phyloP scores from a whole-genome alignment of 495 filamentous ascomycete species.

The Penicillium soppii region DNA sequence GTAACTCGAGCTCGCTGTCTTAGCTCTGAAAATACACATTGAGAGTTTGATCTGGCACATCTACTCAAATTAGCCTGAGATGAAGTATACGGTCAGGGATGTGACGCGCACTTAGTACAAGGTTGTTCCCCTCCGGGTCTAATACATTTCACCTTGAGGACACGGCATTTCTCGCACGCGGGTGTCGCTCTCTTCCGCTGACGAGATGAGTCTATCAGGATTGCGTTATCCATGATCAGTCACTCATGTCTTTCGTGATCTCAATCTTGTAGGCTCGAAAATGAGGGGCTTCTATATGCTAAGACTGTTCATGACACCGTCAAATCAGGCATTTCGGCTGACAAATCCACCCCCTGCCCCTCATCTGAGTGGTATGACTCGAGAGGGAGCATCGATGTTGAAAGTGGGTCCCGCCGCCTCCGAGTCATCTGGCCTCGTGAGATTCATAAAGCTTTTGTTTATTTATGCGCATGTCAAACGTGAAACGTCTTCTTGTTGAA shows the following conservation, averaged over 20 bases:
- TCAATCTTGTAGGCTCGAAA: not conserved
- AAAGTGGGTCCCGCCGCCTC: too few relatives aligned
- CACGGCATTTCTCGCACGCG: conserved; percentile 19
- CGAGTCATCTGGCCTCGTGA: too few relatives aligned
- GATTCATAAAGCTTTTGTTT: too few relatives aligned
- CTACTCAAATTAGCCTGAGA: conserved; percentile 8
- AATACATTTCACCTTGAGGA: conserved; percentile 20
- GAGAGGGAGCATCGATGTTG: too few relatives aligned
- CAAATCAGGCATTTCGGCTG: not conserved
- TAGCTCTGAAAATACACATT: conserved; percentile 14
- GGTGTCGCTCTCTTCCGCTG: conserved; percentile 4
- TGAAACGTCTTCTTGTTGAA: too few relatives aligned
- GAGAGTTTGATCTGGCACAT: conserved; percentile 18
- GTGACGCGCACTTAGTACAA: conserved; percentile 13
- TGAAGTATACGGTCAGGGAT: not conserved
- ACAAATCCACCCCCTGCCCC: not conserved
- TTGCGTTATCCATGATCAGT: not conserved
- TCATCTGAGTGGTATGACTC: too few relatives aligned
- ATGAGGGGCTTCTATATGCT: too few relatives aligned
- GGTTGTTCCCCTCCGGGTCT: conserved; percentile 8
- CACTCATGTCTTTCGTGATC: not conserved
- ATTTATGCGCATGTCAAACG: too few relatives aligned
- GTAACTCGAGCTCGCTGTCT: conserved; percentile 11
- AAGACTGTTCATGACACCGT: too few relatives aligned
- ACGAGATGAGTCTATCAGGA: not conserved